A percentile compares a stretch with the other conserved stretches of the same genome.
phyloP scores from a whole-genome alignment of 2,329 filamentous ascomycete species.

The Fusarium nisikadoi region DNA sequence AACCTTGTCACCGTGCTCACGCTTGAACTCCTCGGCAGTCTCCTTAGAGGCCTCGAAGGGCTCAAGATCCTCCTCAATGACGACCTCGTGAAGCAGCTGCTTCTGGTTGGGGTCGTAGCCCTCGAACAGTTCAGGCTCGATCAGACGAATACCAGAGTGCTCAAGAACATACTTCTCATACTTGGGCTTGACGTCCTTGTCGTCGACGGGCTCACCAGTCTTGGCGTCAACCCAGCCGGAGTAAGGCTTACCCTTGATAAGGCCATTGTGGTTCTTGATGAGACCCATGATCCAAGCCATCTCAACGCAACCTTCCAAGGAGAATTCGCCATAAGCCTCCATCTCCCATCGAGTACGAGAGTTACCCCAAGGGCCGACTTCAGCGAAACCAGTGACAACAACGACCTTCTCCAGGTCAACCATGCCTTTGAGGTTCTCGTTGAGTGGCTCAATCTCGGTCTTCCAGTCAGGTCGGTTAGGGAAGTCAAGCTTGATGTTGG shows the following conservation, averaged over 20 bases:
- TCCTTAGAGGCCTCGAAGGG: conserved; percentile 98
- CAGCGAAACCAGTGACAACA: conserved; percentile 95
- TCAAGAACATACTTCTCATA: conserved; percentile 98
- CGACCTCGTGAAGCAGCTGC: conserved; percentile 96
- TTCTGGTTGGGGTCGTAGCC: conserved; percentile 99
- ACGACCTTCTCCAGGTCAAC: conserved; percentile 98
- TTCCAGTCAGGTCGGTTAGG: conserved; percentile 92
- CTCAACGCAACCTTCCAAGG: conserved; percentile 95
- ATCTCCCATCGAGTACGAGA: conserved; percentile 99
- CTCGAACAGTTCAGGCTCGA: conserved; percentile 95
- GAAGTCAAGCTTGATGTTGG: conserved; percentile 98
- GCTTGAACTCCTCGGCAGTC: conserved; percentile 96
- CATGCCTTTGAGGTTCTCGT: conserved; percentile 92
- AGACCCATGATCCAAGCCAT: conserved; percentile 99
- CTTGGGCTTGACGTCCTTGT: conserved; percentile 97
- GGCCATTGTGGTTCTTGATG: conserved; percentile 98
- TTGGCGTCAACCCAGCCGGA: conserved; percentile 97
- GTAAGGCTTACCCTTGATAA: conserved; percentile 95
- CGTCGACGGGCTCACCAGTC: conserved; percentile 93
- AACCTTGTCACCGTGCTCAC: conserved; percentile 96
- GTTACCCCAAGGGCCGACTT: conserved; percentile 98
- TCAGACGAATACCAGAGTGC: conserved; percentile 95
- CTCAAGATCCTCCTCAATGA: conserved; percentile 96
- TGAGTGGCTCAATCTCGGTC: conserved; percentile 86
- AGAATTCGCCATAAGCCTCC: conserved; percentile 97